These are phyloP conservation scores for Entonaema liquescens DNA, from an alignment of 495 filamentous ascomycete species.

Conservation along the genomic window DNA sequence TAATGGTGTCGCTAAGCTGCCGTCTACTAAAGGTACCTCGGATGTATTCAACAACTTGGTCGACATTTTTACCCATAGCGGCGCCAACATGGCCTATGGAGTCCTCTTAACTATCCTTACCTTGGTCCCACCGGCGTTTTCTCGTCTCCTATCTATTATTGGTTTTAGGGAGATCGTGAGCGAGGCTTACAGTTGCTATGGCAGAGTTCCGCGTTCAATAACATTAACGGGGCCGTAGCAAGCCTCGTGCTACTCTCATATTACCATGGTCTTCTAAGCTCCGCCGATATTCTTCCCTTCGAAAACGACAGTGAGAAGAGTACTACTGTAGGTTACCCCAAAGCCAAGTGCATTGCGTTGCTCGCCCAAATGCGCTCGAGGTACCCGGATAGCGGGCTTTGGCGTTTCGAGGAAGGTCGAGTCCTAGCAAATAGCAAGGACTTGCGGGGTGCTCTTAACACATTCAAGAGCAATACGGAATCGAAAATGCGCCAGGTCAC, in stretches of 20 bases:
- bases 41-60: slow-evolving; percentile 71
- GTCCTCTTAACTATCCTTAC: slow-evolving; percentile 84
- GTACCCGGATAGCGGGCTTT: slow-evolving; percentile 85
- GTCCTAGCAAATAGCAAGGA: slow-evolving; percentile 74
- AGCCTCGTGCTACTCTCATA: slow-evolving; percentile 82
- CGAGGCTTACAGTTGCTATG: slow-evolving; percentile 86
- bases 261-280: slow-evolving; percentile 85
- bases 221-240: slow-evolving; percentile 91
- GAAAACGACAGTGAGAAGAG: slow-evolving; percentile 60
- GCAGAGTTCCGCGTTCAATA: slow-evolving; percentile 87
- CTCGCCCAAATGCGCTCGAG: slow-evolving; percentile 75
- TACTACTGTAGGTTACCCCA: slow-evolving; percentile 73
- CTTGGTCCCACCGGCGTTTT: slow-evolving; percentile 90
- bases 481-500: slow-evolving; percentile 87
- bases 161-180: slow-evolving; percentile 92
- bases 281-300: slow-evolving; percentile 84
- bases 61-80: slow-evolving; percentile 88
- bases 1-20: slow-evolving; percentile 10
- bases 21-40: slow-evolving; percentile 37
- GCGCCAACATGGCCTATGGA: slow-evolving; percentile 87
- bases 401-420: slow-evolving; percentile 89
- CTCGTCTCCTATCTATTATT: slow-evolving; percentile 82
- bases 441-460: slow-evolving; percentile 71
- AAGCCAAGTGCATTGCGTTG: slow-evolving; percentile 71
- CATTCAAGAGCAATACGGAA: slow-evolving; percentile 64